Base-by-base conservation (phyloP, 495 filamentous ascomycete genomes). In the Clohesyomyces aquaticus region DNA sequence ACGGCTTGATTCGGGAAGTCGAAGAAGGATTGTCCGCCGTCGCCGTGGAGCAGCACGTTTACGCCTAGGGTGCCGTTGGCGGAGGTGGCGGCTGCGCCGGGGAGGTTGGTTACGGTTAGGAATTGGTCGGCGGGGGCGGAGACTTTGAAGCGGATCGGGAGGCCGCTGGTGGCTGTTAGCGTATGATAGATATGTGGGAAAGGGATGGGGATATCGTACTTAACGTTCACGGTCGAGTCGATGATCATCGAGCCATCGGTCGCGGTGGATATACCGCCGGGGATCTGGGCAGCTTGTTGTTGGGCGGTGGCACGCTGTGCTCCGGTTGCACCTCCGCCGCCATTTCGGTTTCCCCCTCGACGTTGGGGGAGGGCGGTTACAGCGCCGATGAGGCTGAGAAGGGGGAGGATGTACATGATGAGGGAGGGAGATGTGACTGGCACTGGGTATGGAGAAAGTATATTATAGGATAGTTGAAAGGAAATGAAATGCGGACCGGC, bases 11-110 rank as follows among this genome's bases (percentile, higher is more conserved):
- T 82, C 23, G 79, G 80, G 73, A 82, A 81, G 70, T 81, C 78
- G 74, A 81, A 79, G 75, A 82, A 82, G n/a, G 78, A 80, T 69
- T 80, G 78, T n/a, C 80, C 80, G 63, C 80, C 80, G 69, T 82
- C 79, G 56, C 80, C 79, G 73, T 82, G 80, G 2, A 82, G 73
- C 23, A 82, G 77, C 53, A 82, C 74, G 69, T 81, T 81, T 4
- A 42, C 62, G 22, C 62, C 80, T 1, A 77, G 61, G 1, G 72
- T 61, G 27, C 78, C 77, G 21, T 63, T 66, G n/a, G 72, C 28
- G 8, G 73, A 67, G 3, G 67, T 67, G 25, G 74, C 72, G 0
- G 54, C 45, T 23, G 69, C 75, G 26, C 80, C 80, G 23, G 72
- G 51, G 4, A 82, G 73, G 51, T 75, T 73, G 3, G 78, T 73